Conservation (phyloP, 192 early-diverging fungal species). For the Dimargaris xerosporica region DNA sequence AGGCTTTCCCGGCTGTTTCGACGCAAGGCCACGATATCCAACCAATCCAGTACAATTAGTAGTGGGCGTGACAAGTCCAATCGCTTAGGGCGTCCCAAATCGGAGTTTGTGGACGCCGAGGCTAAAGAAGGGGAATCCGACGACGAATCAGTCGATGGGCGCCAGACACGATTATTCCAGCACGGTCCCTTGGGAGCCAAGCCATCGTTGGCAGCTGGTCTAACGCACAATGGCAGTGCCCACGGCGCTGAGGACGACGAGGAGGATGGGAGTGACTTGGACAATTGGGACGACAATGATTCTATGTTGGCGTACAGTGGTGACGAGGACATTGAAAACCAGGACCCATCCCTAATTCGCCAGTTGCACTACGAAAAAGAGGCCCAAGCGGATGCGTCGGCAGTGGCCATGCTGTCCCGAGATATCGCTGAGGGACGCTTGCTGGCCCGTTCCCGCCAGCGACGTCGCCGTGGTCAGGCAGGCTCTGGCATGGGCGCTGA, state of each 20-base stretch:
- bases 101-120: constrained; percentile 31
- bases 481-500: background rate
- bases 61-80: background rate
- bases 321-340: constrained; percentile 14
- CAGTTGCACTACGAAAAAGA: constrained; percentile 22
- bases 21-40: background rate
- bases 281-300: constrained; percentile 26
- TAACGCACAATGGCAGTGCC: background rate
- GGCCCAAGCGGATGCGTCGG: constrained; percentile 21
- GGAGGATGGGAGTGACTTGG: constrained; percentile 19
- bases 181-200: background rate
- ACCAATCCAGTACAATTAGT: too few species aligned
- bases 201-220: background rate
- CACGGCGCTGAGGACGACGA: constrained; percentile 14
- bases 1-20: background rate
- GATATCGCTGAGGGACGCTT: constrained; percentile 23
- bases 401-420: constrained; percentile 20
- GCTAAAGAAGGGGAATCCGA: constrained; percentile 28
- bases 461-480: background rate
- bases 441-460: background rate
- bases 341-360: constrained; percentile 16
- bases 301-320: constrained; percentile 25
- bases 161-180: background rate
- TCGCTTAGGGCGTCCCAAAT: constrained; percentile 6
- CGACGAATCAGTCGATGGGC: constrained; percentile 17